Percentiles rank a stretch among this genome's conserved stretches.
Evolutionary conservation across 2,329 filamentous ascomycete genomes (phyloP).

Genomic region (Elsinoe fawcettii): DNA sequence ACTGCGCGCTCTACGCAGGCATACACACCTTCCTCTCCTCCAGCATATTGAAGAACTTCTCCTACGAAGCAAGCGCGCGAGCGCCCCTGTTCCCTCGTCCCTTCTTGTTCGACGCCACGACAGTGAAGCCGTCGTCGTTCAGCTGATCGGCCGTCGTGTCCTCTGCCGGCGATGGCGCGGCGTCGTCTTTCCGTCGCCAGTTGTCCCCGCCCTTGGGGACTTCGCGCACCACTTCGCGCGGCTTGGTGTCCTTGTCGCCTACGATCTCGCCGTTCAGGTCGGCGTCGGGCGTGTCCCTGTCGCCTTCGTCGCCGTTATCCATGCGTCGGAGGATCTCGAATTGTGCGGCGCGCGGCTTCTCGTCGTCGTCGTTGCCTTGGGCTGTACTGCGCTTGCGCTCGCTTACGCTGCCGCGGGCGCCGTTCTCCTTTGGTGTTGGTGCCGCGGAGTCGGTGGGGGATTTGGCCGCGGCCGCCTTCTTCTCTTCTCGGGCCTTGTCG

Average conservation of each 20-base stretch:
- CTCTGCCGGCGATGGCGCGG: conserved; percentile 25
- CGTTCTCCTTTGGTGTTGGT: conserved; percentile 33
- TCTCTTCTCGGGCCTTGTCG: conserved; percentile 70
- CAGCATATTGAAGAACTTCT: not conserved
- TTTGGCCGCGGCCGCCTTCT: conserved; percentile 47
- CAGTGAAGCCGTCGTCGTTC: conserved; percentile 49
- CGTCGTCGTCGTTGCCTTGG: conserved; percentile 28
- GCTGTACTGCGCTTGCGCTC: conserved; percentile 31
- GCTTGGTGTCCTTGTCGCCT: conserved; percentile 47
- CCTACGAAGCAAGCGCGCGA: conserved; percentile 20
- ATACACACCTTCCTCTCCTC: not conserved
- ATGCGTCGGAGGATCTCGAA: conserved; percentile 50
- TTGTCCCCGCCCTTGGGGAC: conserved; percentile 34
- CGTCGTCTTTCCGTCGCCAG: conserved; percentile 28
- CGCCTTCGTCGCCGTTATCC: conserved; percentile 28
- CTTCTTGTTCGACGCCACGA: conserved; percentile 42
- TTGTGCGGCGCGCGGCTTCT: conserved; percentile 34
- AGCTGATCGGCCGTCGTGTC: conserved; percentile 36
- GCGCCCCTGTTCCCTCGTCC: conserved; percentile 29
- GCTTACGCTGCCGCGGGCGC: conserved; percentile 20
- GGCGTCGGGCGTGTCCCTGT: conserved; percentile 36
- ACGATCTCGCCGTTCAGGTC: conserved; percentile 45
- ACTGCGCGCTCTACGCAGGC: not conserved
- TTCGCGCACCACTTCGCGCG: conserved; percentile 47
- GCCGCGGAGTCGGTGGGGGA: conserved; percentile 10